phyloP scores from a whole-genome alignment of 306 rosid genomes.

The Acacia melanoxylon region DNA sequence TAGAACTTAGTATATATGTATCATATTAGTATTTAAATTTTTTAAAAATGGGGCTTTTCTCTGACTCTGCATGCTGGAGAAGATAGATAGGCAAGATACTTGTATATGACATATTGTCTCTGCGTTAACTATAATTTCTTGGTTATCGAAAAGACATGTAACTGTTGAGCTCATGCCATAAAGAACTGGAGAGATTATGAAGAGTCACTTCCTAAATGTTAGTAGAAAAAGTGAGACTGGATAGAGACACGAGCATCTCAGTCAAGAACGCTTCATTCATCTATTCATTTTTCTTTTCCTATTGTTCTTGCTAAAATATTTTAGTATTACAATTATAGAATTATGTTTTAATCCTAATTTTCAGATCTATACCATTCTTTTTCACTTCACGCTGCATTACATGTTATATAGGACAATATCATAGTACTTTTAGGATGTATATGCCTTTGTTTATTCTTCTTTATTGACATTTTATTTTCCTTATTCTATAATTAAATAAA shows the following conservation, averaged over 20 bases:
- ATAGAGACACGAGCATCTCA: neutral
- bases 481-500: conserved; percentile 19
- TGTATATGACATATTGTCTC: neutral
- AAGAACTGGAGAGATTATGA: neutral
- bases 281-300: neutral
- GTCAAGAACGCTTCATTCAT: neutral
- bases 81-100: neutral
- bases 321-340: neutral
- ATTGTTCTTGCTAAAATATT: neutral
- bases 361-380: neutral
- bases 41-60: neutral
- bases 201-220: neutral
- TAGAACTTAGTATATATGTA: neutral
- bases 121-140: no score
- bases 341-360: neutral
- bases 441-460: no score
- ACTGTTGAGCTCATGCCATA: neutral
- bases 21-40: neutral
- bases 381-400: neutral
- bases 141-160: no score
- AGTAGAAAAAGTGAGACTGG: neutral
- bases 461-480: conserved; percentile 4
- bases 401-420: neutral
- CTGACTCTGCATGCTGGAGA: neutral
- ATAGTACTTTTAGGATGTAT: neutral